Evolutionary conservation across 257 asterid species (phyloP).

Genomic region (Catharanthus roseus): DNA sequence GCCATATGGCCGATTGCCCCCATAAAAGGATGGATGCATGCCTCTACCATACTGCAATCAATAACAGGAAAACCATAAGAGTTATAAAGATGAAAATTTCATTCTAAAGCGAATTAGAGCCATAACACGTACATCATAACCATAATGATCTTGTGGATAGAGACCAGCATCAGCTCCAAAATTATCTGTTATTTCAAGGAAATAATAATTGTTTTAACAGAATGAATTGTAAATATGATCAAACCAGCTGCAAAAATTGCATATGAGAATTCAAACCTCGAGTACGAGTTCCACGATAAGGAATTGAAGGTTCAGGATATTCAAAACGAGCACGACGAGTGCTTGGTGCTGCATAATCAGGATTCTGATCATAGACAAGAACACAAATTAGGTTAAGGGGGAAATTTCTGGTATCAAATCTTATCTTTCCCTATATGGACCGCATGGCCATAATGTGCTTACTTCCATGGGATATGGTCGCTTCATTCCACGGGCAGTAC

Average conservation of each 20-base stretch:
- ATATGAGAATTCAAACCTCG: slow-evolving; percentile 28
- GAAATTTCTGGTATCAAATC: neutral
- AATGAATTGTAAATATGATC: slow-evolving; percentile 5
- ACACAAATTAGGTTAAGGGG: slow-evolving; percentile 5
- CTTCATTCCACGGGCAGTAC: slow-evolving; percentile 40
- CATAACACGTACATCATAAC: slow-evolving; percentile 39
- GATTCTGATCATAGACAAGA: slow-evolving; percentile 37
- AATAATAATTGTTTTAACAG: neutral
- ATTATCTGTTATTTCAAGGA: slow-evolving; percentile 21
- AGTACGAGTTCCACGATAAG: slow-evolving; percentile 33
- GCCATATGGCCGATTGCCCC: slow-evolving; percentile 36
- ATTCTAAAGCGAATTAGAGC: slow-evolving; percentile 7
- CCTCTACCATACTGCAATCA: slow-evolving; percentile 37
- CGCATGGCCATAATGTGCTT: slow-evolving; percentile 19
- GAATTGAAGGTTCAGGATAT: slow-evolving; percentile 32
- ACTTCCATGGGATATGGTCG: slow-evolving; percentile 47
- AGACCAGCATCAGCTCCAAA: slow-evolving; percentile 35
- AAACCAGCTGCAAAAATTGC: slow-evolving; percentile 10
- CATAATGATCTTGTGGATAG: slow-evolving; percentile 38
- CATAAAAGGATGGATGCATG: slow-evolving; percentile 29
- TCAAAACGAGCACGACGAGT: slow-evolving; percentile 45
- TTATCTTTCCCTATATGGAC: neutral
- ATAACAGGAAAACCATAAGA: slow-evolving; percentile 13
- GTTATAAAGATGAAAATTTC: neutral
- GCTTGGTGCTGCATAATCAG: slow-evolving; percentile 45